These are phyloP conservation scores for Manihot esculenta DNA, from an alignment of 441 rosid genomes.

Conservation along the genomic window DNA sequence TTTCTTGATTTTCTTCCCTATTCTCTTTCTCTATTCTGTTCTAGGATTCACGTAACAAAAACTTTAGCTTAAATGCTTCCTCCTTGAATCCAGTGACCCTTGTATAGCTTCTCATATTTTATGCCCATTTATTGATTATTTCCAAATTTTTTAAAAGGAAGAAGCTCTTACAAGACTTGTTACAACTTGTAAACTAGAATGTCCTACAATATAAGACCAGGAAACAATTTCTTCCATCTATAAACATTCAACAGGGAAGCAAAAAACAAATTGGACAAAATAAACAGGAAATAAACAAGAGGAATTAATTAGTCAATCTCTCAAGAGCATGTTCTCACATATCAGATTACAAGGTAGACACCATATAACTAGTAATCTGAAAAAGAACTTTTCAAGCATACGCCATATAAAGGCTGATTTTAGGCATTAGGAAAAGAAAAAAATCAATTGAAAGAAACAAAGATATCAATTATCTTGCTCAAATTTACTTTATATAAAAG, in stretches of 20 bases:
- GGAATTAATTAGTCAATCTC: neutral
- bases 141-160: neutral
- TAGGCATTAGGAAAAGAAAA: constrained; percentile 5
- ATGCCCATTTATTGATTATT: constrained; percentile 12
- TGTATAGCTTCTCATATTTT: neutral
- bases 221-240: neutral
- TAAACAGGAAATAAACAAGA: neutral
- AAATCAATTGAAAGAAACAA: constrained; percentile 7
- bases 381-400: neutral
- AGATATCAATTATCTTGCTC: constrained; percentile 7
- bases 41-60: neutral
- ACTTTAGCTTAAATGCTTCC: neutral
- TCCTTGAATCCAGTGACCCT: neutral
- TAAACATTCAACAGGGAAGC: neutral
- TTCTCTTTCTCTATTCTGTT: too few relatives aligned
- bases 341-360: neutral
- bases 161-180: neutral
- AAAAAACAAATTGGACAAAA: neutral
- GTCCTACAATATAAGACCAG: neutral
- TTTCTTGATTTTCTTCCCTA: too few relatives aligned
- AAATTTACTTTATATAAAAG: constrained; percentile 77
- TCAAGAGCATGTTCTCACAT: neutral
- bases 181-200: neutral
- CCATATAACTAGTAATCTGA: neutral
- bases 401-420: neutral